These are phyloP conservation scores for Paecilomyces dactylethromorphus DNA, from an alignment of 2,329 filamentous ascomycete genomes.

Conservation along the genomic window DNA sequence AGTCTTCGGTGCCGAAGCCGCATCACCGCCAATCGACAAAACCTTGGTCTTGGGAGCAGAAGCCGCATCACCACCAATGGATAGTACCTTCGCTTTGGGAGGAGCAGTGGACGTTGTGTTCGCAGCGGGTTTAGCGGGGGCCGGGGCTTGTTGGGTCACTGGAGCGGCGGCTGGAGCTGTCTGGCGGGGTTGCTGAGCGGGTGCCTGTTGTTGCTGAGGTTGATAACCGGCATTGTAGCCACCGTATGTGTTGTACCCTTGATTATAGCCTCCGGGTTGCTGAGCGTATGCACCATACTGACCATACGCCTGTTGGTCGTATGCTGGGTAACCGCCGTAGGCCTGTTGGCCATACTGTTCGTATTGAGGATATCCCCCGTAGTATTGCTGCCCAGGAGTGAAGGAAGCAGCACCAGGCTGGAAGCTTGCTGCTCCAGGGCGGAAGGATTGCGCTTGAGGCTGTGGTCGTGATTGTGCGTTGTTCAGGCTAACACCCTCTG, in stretches of 20 bases:
- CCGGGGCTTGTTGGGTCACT: constrained; percentile 41
- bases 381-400: constrained; percentile 63
- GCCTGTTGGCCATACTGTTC: constrained; percentile 44
- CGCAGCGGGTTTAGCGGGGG: constrained; percentile 25
- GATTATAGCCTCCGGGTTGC: constrained; percentile 41
- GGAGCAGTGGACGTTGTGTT: constrained; percentile 22
- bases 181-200: constrained; percentile 44
- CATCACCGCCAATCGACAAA: constrained; percentile 52
- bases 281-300: constrained; percentile 44
- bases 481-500: constrained; percentile 70
- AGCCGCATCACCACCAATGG: constrained; percentile 50
- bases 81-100: constrained; percentile 54
- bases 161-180: constrained; percentile 39
- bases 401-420: constrained; percentile 65
- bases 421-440: constrained; percentile 63
- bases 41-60: constrained; percentile 52
- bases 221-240: constrained; percentile 33
- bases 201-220: constrained; percentile 27
- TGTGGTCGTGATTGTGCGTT: constrained; percentile 41
- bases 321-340: constrained; percentile 52
- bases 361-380: constrained; percentile 48
- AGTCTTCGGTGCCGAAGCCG: constrained; percentile 48
- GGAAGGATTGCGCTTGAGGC: constrained; percentile 52
- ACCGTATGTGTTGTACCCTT: constrained; percentile 38
- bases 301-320: constrained; percentile 41